Conservation (phyloP, 129 eudicot genomes). For the Artemisia tridentata region DNA sequence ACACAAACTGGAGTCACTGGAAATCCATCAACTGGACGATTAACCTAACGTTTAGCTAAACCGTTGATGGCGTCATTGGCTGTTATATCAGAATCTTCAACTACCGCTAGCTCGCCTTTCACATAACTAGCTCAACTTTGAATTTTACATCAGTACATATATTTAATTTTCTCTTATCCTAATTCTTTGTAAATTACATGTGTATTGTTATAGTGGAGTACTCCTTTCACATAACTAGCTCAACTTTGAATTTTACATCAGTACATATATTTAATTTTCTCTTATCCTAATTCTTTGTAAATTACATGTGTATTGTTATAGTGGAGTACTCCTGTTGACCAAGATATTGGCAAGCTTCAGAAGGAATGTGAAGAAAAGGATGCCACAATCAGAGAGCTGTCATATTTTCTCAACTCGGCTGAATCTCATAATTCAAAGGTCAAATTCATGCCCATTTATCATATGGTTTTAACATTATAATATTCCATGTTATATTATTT, state of each 20-base stretch:
- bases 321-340: constrained; percentile 57
- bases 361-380: constrained; percentile 83
- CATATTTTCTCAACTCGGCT: constrained; percentile 52
- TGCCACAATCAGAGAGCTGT: constrained; percentile 59
- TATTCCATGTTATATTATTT: too few relatives aligned
- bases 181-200: neutral
- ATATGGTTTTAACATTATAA: neutral
- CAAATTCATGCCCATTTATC: neutral
- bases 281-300: neutral
- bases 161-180: too few relatives aligned
- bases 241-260: too few relatives aligned
- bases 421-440: constrained; percentile 70
- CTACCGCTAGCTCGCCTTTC: too few relatives aligned
- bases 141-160: too few relatives aligned
- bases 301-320: constrained; percentile 20
- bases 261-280: too few relatives aligned
- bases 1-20: too few relatives aligned
- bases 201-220: constrained; percentile 47
- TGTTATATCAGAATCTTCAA: too few relatives aligned
- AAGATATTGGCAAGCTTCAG: constrained; percentile 51
- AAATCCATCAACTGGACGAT: too few relatives aligned
- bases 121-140: too few relatives aligned
- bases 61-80: too few relatives aligned
- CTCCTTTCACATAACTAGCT: neutral
- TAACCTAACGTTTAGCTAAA: too few relatives aligned